phyloP scores from a whole-genome alignment of 345 rosid genomes.

The Carallia brachiata region DNA sequence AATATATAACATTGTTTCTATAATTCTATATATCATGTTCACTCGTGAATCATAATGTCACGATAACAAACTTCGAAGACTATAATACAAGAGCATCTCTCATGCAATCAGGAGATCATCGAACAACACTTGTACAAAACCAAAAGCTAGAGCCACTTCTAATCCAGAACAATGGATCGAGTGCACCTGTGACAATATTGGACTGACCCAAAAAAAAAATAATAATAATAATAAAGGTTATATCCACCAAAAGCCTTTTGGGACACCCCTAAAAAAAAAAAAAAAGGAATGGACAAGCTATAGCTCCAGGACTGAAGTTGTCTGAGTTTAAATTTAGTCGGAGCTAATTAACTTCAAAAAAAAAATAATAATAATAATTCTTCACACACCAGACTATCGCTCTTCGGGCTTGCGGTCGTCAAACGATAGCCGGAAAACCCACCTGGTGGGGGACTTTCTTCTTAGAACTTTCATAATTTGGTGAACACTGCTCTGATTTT shows the following conservation, averaged over 20 bases:
- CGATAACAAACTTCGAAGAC: constrained; percentile 3
- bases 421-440: constrained; percentile 83
- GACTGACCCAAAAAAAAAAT: constrained; percentile 5
- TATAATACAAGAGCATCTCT: background rate
- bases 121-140: background rate
- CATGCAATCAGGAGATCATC: background rate
- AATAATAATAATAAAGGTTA: background rate
- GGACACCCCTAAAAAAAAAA: background rate
- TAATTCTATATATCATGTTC: background rate
- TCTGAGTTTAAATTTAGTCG: no score
- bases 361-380: background rate
- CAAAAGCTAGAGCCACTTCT: constrained; percentile 17
- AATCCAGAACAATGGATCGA: constrained; percentile 17
- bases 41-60: constrained; percentile 1
- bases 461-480: constrained; percentile 48
- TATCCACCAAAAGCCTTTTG: constrained; percentile 19
- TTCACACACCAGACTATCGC: constrained; percentile 46
- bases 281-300: background rate
- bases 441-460: constrained; percentile 48
- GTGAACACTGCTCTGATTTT: constrained; percentile 38
- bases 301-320: background rate
- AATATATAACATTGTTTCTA: background rate
- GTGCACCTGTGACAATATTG: constrained; percentile 11
- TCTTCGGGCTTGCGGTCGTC: constrained; percentile 56
- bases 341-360: no score